Evolutionary conservation across 73 alveolate species (phyloP).

Genomic region (Stentor roeselii): DNA sequence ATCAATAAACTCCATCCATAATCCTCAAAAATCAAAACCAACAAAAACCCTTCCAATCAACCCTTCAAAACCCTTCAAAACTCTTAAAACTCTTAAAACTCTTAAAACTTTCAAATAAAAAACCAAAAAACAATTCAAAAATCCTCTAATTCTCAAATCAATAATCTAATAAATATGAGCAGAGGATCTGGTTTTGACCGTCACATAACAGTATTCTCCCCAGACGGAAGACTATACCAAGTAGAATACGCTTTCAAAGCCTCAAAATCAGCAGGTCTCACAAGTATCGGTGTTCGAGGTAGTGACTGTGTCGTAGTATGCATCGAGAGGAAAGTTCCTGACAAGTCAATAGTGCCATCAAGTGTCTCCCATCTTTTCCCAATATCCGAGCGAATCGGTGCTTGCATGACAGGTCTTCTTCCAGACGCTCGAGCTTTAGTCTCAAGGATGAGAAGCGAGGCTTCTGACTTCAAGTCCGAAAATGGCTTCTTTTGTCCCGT

Average conservation of each 20-base stretch:
- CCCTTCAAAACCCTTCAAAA: no score
- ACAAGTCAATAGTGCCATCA: slow-evolving; percentile 85
- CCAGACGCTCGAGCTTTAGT: slow-evolving; percentile 81
- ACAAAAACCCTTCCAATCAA: no score
- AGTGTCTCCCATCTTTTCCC: slow-evolving; percentile 83
- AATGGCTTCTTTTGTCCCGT: slow-evolving; percentile 91
- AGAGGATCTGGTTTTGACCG: slow-evolving; percentile 61
- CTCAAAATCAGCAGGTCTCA: slow-evolving; percentile 79
- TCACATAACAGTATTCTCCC: slow-evolving; percentile 87
- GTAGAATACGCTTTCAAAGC: slow-evolving; percentile 94
- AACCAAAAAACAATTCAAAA: no score
- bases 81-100: no score
- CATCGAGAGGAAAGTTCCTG: slow-evolving; percentile 85
- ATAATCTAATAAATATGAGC: no score
- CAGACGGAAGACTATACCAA: slow-evolving; percentile 93
- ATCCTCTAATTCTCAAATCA: no score
- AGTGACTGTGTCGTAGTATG: slow-evolving; percentile 80
- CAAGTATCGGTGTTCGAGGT: slow-evolving; percentile 93
- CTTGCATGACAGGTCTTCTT: slow-evolving; percentile 72
- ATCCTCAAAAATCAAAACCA: no score
- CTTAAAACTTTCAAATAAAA: no score
- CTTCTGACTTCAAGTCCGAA: slow-evolving; percentile 86
- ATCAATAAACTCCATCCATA: no score
- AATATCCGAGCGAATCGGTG: slow-evolving; percentile 83
- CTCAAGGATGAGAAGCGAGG: slow-evolving; percentile 76